Conservation (phyloP, 768 basidiomycete genomes). For the Leucocoprinus sp. region DNA sequence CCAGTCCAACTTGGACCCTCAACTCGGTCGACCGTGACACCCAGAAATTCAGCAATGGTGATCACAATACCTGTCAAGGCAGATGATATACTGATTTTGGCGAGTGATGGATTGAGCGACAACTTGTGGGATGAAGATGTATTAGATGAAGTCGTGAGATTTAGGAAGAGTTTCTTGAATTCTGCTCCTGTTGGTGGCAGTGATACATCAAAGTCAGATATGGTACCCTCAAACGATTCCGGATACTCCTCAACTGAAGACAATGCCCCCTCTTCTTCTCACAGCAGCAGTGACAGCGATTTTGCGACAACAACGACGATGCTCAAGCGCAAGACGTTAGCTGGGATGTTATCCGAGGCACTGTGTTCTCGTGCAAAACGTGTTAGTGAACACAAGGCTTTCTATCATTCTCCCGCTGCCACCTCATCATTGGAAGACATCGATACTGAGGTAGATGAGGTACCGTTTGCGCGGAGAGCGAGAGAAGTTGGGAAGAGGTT, state of each 20-base stretch:
- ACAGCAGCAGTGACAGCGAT: background rate
- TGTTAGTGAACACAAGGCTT: conserved; percentile 46
- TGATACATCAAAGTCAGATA: background rate
- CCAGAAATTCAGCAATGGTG: conserved; percentile 51
- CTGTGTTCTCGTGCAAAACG: conserved; percentile 69
- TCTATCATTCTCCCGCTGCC: background rate
- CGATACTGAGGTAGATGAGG: conserved; percentile 34
- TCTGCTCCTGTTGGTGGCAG: background rate
- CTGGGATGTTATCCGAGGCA: conserved; percentile 70
- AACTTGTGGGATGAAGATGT: conserved; percentile 88
- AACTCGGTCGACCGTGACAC: conserved; percentile 19
- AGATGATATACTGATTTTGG: conserved; percentile 74
- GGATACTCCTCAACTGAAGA: background rate
- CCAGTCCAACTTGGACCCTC: conserved; percentile 39
- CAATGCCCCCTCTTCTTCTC: background rate
- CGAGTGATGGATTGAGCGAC: conserved; percentile 75
- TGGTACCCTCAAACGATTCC: conserved; percentile 7
- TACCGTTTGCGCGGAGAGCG: conserved; percentile 82
- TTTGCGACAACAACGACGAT: conserved; percentile 3
- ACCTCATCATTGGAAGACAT: background rate
- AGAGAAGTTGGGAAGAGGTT: conserved; percentile 65
- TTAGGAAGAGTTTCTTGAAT: conserved; percentile 25
- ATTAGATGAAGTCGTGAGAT: conserved; percentile 67
- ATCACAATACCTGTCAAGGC: conserved; percentile 61
- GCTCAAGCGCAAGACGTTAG: conserved; percentile 46